Evolutionary conservation across 345 rosid genomes (phyloP).

Genomic region (Salix arbutifolia): DNA sequence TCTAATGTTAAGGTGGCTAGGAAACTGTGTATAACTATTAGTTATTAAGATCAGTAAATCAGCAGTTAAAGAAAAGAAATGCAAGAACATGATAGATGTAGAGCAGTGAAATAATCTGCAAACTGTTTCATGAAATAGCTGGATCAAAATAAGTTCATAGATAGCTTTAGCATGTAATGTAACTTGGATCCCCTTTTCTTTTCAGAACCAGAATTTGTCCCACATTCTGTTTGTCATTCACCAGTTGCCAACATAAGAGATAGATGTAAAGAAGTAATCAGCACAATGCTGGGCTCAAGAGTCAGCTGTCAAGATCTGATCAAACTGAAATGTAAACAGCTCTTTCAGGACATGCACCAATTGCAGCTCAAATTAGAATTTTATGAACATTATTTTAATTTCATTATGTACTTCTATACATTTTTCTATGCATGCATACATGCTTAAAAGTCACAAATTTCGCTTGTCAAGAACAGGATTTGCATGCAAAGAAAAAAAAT

Average conservation of each 20-base stretch:
- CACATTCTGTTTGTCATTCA: too few relatives aligned
- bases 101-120: neutral
- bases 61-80: too few relatives aligned
- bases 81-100: neutral
- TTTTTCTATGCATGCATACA: neutral
- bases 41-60: too few relatives aligned
- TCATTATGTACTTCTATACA: neutral
- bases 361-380: neutral
- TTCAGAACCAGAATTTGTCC: neutral
- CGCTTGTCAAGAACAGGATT: conserved; percentile 3
- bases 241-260: too few relatives aligned
- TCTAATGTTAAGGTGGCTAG: too few relatives aligned
- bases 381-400: neutral
- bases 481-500: conserved; percentile 6
- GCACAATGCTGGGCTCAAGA: too few relatives aligned
- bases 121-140: neutral
- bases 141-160: neutral
- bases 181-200: neutral
- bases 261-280: too few relatives aligned
- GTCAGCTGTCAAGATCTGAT: too few relatives aligned
- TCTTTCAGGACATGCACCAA: neutral
- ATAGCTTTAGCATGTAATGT: neutral
- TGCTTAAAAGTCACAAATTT: neutral
- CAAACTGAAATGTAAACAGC: too few relatives aligned
- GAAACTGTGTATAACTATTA: too few relatives aligned